Evolutionary conservation across 805 yeast genomes (phyloP).

Genomic region (Debaryomyces hansenii): DNA sequence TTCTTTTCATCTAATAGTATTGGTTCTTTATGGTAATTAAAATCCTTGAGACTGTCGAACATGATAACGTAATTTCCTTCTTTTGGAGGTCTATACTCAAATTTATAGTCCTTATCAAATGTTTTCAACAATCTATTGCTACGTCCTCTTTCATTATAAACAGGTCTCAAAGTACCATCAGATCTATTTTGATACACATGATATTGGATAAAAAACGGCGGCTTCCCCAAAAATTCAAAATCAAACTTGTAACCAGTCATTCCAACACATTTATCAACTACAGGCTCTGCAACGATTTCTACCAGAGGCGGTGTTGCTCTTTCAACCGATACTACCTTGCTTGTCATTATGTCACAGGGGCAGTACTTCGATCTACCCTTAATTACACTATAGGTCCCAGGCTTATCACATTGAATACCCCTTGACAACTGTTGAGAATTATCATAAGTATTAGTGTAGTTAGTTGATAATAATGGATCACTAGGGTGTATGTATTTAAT

Average conservation of each 20-base stretch:
- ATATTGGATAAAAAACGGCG: conserved; percentile 75
- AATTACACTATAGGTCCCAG: conserved; percentile 67
- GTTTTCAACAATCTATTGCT: conserved; percentile 30
- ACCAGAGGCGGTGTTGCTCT: conserved; percentile 43
- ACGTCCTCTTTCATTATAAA: conserved; percentile 31
- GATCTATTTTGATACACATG: conserved; percentile 51
- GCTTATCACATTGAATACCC: conserved; percentile 43
- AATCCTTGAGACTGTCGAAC: conserved; percentile 63
- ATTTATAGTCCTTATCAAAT: conserved; percentile 21
- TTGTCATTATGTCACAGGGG: conserved; percentile 57
- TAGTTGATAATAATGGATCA: conserved; percentile 17
- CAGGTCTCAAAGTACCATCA: conserved; percentile 30
- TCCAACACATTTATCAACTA: conserved; percentile 88
- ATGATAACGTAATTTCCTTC: conserved; percentile 83
- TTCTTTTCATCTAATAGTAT: conserved; percentile 32
- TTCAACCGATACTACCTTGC: neutral
- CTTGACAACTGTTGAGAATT: conserved; percentile 21
- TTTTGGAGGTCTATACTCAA: conserved; percentile 69
- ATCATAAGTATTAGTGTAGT: conserved; percentile 24
- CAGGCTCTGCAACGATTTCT: conserved; percentile 51
- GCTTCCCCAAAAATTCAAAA: conserved; percentile 74
- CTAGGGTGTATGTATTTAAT: conserved; percentile 26
- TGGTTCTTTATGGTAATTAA: conserved; percentile 51
- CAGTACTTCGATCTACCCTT: conserved; percentile 63
- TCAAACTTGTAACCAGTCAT: conserved; percentile 74